Percentiles rank a stretch among this genome's conserved stretches.
Conservation (phyloP, 139 green algal genomes). For the Coelastrella sp. region DNA sequence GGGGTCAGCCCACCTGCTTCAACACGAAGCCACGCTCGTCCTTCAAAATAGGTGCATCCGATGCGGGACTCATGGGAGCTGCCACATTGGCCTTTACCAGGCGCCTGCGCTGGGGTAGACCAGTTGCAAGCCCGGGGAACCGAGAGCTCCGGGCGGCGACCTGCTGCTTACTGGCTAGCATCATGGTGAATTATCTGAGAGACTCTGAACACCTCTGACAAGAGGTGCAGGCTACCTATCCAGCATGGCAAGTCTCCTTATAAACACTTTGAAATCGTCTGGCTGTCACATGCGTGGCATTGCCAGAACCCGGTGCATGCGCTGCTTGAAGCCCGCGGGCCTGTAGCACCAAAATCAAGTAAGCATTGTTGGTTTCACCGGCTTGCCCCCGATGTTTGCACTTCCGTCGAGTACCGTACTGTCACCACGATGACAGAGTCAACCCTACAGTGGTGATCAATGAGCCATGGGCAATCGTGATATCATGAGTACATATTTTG, state of each 20-base stretch:
- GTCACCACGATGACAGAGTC: no score
- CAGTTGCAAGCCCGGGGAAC: neutral
- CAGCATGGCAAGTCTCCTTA: no score
- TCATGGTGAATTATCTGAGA: neutral
- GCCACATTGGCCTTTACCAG: slow-evolving; percentile 23
- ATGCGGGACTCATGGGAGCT: neutral
- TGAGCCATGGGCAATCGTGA: no score
- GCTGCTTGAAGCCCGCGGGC: no score
- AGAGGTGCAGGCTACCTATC: no score
- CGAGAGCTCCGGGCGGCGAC: neutral
- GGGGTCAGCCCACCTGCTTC: slow-evolving; percentile 25
- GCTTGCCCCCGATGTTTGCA: no score
- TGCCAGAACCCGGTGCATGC: neutral
- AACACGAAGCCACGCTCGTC: slow-evolving; percentile 42
- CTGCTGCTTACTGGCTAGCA: neutral
- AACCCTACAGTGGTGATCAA: no score
- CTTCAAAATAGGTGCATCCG: neutral
- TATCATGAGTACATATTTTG: no score
- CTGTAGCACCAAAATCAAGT: no score
- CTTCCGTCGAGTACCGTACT: no score
- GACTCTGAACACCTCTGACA: neutral
- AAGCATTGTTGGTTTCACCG: no score
- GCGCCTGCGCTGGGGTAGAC: neutral
- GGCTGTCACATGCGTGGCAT: neutral
- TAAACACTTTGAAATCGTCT: no score